phyloP scores from a whole-genome alignment of 306 rosid species.

The Vicia faba region DNA sequence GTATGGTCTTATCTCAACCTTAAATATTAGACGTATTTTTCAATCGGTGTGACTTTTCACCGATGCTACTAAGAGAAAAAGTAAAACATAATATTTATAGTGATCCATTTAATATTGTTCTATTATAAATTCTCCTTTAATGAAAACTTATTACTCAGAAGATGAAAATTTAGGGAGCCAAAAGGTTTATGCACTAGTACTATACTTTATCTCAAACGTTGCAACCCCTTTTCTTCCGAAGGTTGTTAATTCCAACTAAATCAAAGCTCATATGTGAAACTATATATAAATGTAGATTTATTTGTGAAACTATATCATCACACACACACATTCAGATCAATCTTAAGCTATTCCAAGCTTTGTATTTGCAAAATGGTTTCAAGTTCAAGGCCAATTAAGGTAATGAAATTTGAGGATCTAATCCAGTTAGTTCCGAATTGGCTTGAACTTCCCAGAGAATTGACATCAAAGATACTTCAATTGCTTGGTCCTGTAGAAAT shows the following conservation, averaged over 20 bases:
- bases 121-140: too few relatives aligned
- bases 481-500: conserved; percentile 39
- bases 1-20: too few relatives aligned
- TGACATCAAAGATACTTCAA: conserved; percentile 40
- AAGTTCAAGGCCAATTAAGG: background rate
- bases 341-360: background rate
- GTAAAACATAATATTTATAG: too few relatives aligned
- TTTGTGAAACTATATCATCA: background rate
- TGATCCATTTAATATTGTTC: too few relatives aligned
- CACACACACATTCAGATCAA: background rate
- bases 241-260: background rate
- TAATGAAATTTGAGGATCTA: background rate
- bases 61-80: too few relatives aligned
- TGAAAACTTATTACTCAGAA: too few relatives aligned
- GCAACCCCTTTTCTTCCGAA: background rate
- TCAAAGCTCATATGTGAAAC: background rate
- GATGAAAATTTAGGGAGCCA: background rate
- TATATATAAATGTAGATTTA: background rate
- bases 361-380: conserved; percentile 6
- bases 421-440: conserved; percentile 27
- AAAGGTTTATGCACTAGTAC: background rate
- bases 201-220: background rate
- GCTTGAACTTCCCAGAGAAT: conserved; percentile 47
- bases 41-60: too few relatives aligned
- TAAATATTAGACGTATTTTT: too few relatives aligned